Conservation (phyloP, 352 stramenopile genomes). For the Thraustochytrium sp. region DNA sequence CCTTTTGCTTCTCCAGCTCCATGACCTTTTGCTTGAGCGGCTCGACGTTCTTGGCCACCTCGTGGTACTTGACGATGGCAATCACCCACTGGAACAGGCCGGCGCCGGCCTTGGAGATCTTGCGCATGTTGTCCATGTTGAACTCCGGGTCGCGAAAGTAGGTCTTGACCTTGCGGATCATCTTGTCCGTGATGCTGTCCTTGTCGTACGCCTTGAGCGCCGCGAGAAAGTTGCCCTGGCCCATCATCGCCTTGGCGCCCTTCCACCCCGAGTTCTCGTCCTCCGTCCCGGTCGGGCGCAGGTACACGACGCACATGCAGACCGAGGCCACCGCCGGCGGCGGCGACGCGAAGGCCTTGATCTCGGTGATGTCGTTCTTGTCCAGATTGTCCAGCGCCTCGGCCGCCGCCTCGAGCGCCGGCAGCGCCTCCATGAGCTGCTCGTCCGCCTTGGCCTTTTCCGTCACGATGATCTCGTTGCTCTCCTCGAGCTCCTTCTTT, state of each 20-base stretch:
- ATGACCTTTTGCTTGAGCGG: slow-evolving; percentile 82
- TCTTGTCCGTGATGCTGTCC: slow-evolving; percentile 87
- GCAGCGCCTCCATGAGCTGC: slow-evolving; percentile 80
- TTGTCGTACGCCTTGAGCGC: slow-evolving; percentile 90
- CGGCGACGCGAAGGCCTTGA: slow-evolving; percentile 89
- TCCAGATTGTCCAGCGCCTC: slow-evolving; percentile 84
- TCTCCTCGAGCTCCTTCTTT: slow-evolving; percentile 78
- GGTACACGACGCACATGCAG: slow-evolving; percentile 65
- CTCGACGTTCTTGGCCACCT: slow-evolving; percentile 88
- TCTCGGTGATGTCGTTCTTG: slow-evolving; percentile 87
- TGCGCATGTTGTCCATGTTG: slow-evolving; percentile 89
- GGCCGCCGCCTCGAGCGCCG: slow-evolving; percentile 83
- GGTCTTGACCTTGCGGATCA: slow-evolving; percentile 84
- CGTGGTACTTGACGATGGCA: slow-evolving; percentile 90
- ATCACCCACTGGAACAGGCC: slow-evolving; percentile 86
- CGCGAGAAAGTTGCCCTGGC: slow-evolving; percentile 72
- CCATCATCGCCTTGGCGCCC: slow-evolving; percentile 85
- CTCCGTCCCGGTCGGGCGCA: slow-evolving; percentile 78
- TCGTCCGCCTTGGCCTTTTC: slow-evolving; percentile 87
- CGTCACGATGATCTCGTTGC: slow-evolving; percentile 76
- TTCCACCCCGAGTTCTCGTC: slow-evolving; percentile 85
- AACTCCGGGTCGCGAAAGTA: slow-evolving; percentile 87
- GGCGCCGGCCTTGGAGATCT: slow-evolving; percentile 77
- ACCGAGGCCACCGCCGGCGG: slow-evolving; percentile 74
- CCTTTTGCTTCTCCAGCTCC: slow-evolving; percentile 84